Percentiles rank a stretch among this genome's conserved stretches.
Conservation (phyloP, 495 filamentous ascomycete genomes). For the Aspergillus saccharolyticus region DNA sequence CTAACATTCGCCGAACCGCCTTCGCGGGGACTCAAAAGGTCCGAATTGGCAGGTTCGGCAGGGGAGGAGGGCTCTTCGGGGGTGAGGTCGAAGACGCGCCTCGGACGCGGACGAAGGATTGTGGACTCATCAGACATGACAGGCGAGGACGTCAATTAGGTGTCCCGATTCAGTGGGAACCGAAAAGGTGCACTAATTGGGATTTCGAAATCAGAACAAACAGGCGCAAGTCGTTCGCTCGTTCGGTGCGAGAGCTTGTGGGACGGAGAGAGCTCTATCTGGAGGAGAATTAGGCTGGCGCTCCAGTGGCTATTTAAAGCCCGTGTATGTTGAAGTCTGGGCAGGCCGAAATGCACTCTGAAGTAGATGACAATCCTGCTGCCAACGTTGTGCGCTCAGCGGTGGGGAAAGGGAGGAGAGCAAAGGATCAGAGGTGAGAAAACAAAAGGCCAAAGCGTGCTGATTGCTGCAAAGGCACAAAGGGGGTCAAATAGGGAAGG, state of each 20-base stretch:
- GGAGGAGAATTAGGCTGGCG: background rate
- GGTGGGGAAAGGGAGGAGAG: background rate
- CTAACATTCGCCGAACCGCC: conserved; percentile 36
- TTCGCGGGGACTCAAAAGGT: conserved; percentile 31
- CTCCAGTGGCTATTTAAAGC: background rate
- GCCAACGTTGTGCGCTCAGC: background rate
- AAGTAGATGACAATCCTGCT: background rate
- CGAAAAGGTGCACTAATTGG: background rate
- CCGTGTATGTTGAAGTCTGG: background rate
- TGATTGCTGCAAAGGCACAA: background rate
- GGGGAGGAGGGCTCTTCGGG: conserved; percentile 49
- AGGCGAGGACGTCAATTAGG: background rate
- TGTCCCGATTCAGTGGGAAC: background rate
- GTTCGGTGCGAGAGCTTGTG: background rate
- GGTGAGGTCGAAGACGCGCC: conserved; percentile 65
- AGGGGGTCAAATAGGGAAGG: background rate
- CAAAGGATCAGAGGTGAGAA: conserved; percentile 1
- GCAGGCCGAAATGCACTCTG: background rate
- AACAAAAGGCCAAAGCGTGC: conserved; percentile 5
- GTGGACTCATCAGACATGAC: conserved; percentile 46
- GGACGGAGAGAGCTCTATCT: background rate
- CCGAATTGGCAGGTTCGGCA: conserved; percentile 31
- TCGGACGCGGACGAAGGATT: conserved; percentile 67
- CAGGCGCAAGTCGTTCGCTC: background rate
- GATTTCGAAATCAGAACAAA: background rate